phyloP scores from a whole-genome alignment of 495 filamentous ascomycete genomes.

The Peziza echinospora region DNA sequence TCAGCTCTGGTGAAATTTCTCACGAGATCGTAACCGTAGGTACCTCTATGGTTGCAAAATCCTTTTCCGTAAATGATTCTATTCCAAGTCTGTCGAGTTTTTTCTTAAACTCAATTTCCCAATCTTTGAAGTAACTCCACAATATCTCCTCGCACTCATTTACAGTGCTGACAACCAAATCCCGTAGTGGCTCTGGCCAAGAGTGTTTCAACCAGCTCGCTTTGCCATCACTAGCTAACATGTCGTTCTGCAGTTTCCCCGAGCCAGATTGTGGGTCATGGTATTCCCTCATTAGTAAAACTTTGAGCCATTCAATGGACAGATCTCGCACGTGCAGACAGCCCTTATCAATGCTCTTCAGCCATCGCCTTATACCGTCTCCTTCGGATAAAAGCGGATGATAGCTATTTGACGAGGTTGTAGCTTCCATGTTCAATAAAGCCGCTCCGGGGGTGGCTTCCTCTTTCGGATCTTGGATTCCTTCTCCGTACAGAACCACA shows the following conservation, averaged over 20 bases:
- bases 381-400: slow-evolving; percentile 29
- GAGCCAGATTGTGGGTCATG: neutral
- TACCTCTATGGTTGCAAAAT: slow-evolving; percentile 15
- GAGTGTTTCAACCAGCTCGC: slow-evolving; percentile 15
- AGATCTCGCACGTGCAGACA: slow-evolving; percentile 42
- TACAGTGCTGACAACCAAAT: slow-evolving; percentile 7
- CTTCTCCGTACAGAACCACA: slow-evolving; percentile 33
- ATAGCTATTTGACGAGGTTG: slow-evolving; percentile 4
- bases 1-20: too few relatives aligned
- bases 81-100: neutral
- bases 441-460: slow-evolving; percentile 17
- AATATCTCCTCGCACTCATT: slow-evolving; percentile 15
- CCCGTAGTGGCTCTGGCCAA: slow-evolving; percentile 14
- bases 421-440: slow-evolving; percentile 16
- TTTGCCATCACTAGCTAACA: slow-evolving; percentile 5
- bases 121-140: slow-evolving; percentile 12
- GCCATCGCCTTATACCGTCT: slow-evolving; percentile 35
- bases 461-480: slow-evolving; percentile 20
- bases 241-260: slow-evolving; percentile 1
- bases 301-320: slow-evolving; percentile 41
- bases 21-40: too few relatives aligned
- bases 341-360: slow-evolving; percentile 28
- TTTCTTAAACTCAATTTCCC: slow-evolving; percentile 1
- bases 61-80: slow-evolving; percentile 6
- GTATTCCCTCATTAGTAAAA: slow-evolving; percentile 20